Evolutionary conservation across 805 yeast genomes (phyloP).

Genomic region (Yarrowia keelungensis): DNA sequence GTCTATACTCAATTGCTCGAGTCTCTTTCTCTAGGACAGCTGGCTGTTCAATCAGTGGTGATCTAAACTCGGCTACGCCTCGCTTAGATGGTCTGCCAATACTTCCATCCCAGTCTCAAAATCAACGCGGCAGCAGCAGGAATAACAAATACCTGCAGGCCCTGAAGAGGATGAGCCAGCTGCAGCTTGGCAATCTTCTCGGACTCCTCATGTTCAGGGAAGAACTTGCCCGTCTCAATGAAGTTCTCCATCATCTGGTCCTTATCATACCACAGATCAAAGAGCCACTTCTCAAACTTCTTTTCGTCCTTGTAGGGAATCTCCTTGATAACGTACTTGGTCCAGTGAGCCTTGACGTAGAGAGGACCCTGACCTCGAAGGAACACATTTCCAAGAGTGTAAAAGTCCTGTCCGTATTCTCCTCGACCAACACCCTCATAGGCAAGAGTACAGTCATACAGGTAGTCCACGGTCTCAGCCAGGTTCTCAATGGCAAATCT

Average conservation of each 20-base stretch:
- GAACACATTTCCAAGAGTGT: conserved; percentile 67
- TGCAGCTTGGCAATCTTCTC: conserved; percentile 29
- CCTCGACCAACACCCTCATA: conserved; percentile 70
- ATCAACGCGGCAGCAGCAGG: conserved; percentile 19
- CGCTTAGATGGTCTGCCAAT: not conserved
- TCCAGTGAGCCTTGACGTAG: conserved; percentile 67
- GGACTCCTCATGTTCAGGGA: conserved; percentile 30
- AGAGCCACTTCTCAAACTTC: conserved; percentile 77
- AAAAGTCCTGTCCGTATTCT: conserved; percentile 79
- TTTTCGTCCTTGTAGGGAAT: conserved; percentile 68
- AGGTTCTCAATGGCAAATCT: conserved; percentile 68
- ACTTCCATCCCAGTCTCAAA: conserved; percentile 27
- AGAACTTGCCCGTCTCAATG: conserved; percentile 38
- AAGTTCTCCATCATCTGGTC: conserved; percentile 66
- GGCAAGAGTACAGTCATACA: conserved; percentile 85
- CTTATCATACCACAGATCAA: conserved; percentile 74
- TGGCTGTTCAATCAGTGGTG: no score
- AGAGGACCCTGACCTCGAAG: conserved; percentile 76
- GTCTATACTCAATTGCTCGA: no score
- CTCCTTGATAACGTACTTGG: conserved; percentile 62
- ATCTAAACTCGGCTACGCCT: not conserved
- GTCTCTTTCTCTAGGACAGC: no score
- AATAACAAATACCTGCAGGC: conserved; percentile 32
- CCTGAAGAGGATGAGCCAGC: conserved; percentile 16
- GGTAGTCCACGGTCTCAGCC: conserved; percentile 50